Evolutionary conservation across 2,329 filamentous ascomycete genomes (phyloP).

Genomic region (Ophiostoma himal-ulmi): DNA sequence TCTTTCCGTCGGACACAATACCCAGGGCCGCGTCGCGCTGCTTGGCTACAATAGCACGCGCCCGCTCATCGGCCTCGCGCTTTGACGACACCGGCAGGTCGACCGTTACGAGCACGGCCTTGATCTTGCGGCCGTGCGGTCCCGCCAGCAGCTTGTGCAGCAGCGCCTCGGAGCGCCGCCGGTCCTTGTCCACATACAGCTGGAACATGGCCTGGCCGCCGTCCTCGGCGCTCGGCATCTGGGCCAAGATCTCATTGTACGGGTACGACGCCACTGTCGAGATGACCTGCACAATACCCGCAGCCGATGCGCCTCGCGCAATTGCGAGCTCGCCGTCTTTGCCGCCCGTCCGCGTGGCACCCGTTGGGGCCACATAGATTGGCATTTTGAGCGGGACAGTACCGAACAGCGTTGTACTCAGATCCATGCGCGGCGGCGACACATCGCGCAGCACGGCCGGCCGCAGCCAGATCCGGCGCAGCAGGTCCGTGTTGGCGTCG

Average conservation of each 20-base stretch:
- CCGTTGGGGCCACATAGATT: slow-evolving; percentile 47
- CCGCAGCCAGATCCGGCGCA: slow-evolving; percentile 47
- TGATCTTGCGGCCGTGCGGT: slow-evolving; percentile 33
- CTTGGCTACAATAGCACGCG: slow-evolving; percentile 11
- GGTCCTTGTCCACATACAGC: slow-evolving; percentile 26
- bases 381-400: slow-evolving; percentile 36
- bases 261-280: slow-evolving; percentile 28
- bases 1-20: background rate
- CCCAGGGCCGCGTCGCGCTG: slow-evolving; percentile 23
- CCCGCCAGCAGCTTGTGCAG: slow-evolving; percentile 23
- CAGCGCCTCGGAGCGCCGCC: slow-evolving; percentile 15
- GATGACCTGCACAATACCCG: slow-evolving; percentile 44
- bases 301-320: slow-evolving; percentile 42
- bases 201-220: slow-evolving; percentile 31
- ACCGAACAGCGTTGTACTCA: slow-evolving; percentile 40
- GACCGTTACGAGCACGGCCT: slow-evolving; percentile 46
- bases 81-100: slow-evolving; percentile 52
- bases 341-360: slow-evolving; percentile 46
- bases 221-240: slow-evolving; percentile 32
- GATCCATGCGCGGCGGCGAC: slow-evolving; percentile 34
- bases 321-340: slow-evolving; percentile 49
- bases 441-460: slow-evolving; percentile 47
- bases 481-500: slow-evolving; percentile 43
- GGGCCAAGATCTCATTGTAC: slow-evolving; percentile 24
- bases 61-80: slow-evolving; percentile 51